phyloP scores from a whole-genome alignment of 2,329 filamentous ascomycete genomes.

The Malbranchea cinnamomea region DNA sequence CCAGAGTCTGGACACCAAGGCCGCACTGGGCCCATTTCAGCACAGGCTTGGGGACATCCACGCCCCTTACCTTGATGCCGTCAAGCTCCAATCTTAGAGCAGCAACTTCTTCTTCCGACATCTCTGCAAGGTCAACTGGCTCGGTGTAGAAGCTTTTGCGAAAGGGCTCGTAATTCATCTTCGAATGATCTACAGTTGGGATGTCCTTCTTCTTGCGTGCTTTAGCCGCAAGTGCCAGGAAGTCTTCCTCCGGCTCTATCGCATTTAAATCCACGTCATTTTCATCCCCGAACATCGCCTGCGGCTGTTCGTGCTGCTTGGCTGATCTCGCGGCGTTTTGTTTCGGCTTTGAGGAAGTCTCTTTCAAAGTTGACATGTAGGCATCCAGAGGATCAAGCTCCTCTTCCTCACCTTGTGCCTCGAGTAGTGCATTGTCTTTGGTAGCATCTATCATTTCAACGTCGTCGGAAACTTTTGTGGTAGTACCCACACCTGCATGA shows the following conservation, averaged over 20 bases:
- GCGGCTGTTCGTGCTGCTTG: constrained; percentile 52
- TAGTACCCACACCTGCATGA: constrained; percentile 20
- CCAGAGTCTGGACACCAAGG: constrained; percentile 69
- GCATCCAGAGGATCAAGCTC: constrained; percentile 82
- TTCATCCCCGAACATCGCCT: constrained; percentile 75
- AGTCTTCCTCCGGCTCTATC: constrained; percentile 48
- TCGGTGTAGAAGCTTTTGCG: constrained; percentile 93
- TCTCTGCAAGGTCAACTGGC: constrained; percentile 63
- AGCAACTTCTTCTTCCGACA: constrained; percentile 72
- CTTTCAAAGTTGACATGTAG: constrained; percentile 69
- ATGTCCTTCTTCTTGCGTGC: constrained; percentile 89
- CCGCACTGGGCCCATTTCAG: constrained; percentile 96
- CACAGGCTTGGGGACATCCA: constrained; percentile 81
- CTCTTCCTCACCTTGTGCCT: constrained; percentile 29
- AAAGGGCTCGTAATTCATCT: constrained; percentile 71
- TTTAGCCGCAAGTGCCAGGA: constrained; percentile 46
- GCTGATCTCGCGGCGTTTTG: constrained; percentile 21
- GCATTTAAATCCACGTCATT: constrained; percentile 55
- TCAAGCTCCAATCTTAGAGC: constrained; percentile 77
- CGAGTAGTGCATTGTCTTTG: constrained; percentile 20
- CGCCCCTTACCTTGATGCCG: constrained; percentile 83
- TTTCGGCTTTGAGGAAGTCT: constrained; percentile 30
- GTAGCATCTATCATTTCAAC: constrained; percentile 28
- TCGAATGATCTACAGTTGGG: constrained; percentile 72
- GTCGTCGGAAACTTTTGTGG: constrained; percentile 31